Percentiles rank a stretch among this genome's conserved stretches.
phyloP scores from a whole-genome alignment of 495 filamentous ascomycete genomes.

The Hyaloscypha hepaticicola region DNA sequence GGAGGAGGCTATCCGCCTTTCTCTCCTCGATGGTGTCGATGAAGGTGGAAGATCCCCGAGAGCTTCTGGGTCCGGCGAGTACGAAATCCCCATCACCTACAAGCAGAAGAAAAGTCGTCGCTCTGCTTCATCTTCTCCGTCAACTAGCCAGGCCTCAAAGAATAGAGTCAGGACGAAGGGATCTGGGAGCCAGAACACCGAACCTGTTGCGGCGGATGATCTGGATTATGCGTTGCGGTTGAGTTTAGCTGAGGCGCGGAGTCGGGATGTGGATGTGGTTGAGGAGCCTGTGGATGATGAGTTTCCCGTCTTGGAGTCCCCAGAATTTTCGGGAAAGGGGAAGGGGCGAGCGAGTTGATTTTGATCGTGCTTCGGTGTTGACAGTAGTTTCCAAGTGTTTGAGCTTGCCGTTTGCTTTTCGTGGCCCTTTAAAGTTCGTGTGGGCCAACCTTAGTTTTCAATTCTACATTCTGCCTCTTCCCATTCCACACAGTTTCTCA shows the following conservation, averaged over 20 bases:
- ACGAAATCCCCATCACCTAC: slow-evolving; percentile 53
- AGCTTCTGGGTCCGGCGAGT: slow-evolving; percentile 58
- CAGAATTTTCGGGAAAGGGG: slow-evolving; percentile 21
- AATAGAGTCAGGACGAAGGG: slow-evolving; percentile 13
- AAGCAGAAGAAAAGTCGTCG: slow-evolving; percentile 43
- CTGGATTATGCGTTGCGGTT: slow-evolving; percentile 81
- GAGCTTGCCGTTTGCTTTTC: neutral
- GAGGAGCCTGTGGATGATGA: slow-evolving; percentile 10
- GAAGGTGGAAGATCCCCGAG: slow-evolving; percentile 71
- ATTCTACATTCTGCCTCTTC: too few relatives aligned
- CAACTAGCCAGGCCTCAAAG: slow-evolving; percentile 35
- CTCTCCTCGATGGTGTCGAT: slow-evolving; percentile 63
- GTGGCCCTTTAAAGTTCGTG: neutral
- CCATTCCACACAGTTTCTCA: too few relatives aligned
- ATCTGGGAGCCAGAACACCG: neutral
- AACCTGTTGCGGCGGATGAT: slow-evolving; percentile 56
- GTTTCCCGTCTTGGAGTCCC: slow-evolving; percentile 21
- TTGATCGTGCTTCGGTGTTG: neutral
- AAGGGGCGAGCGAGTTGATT: slow-evolving; percentile 22
- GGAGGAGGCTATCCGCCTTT: slow-evolving; percentile 77
- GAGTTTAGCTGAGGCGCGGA: slow-evolving; percentile 78
- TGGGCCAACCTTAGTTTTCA: neutral
- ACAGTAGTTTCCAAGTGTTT: neutral
- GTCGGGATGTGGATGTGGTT: slow-evolving; percentile 40
- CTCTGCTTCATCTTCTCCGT: slow-evolving; percentile 39